Evolutionary conservation across 1,139 yeast species (phyloP), one percentile per base, ranked within the genome.

Genomic region (Debaryomycetaceae sp.): DNA sequence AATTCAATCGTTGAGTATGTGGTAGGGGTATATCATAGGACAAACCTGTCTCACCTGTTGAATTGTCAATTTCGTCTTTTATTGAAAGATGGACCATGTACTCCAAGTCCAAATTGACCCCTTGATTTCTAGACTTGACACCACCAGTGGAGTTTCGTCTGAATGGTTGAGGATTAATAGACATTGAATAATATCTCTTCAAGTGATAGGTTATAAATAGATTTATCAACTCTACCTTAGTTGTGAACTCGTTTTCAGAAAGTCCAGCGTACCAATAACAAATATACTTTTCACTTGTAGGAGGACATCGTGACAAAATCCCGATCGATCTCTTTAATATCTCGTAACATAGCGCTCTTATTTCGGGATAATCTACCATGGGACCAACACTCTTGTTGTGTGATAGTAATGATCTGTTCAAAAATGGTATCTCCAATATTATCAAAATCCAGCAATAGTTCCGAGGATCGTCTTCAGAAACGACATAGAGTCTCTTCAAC

Each of bases 311-410:
- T 0, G 93, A 73, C 41, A 88, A 54, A 5, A 85, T 67, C 0
- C 96, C 96, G 36, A 87, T 66, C 3, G 80, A 65, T 41, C 91
- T 69, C 55, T 85, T 86, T 23, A 83, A 58, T 3, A 89, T 71
- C 42, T 87, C 91, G 55, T 81, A 83, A 23, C 83, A 72, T 13
- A 83, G 55, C 0, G 77, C 63, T 48, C 76, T 76, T 9, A 85
- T 72, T 52, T 82, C 86, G 0, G 78, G 74, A 0, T 73, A 62
- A 31, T 76, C 76, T 35, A 71, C 62, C 72, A 73, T 72, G 42
- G 60, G 37, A 24, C 37, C 34, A 7, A 31, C 14, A 1, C 33
- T 34, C 58, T 56, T 54, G 59, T 55, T 65, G 58, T 60, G 49
- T 38, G 58, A 57, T 14, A 67, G 59, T 34, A 83, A 62, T 6